Percentiles rank a stretch among this genome's conserved stretches.
phyloP scores from a whole-genome alignment of 2,329 filamentous ascomycete species.

The Stemphylium lycopersici region DNA sequence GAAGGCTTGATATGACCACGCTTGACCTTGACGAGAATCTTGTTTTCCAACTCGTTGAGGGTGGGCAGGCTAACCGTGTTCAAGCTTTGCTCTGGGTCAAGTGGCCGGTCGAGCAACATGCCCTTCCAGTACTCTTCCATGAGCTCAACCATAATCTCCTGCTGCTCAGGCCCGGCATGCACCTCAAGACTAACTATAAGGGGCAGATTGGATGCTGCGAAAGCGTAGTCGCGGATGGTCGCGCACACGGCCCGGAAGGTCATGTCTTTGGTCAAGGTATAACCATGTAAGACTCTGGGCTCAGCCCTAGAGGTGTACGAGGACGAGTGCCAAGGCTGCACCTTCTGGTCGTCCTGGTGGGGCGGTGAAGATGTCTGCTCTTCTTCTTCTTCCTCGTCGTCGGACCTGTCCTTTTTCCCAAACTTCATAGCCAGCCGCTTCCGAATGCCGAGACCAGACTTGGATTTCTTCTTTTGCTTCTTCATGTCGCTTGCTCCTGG shows the following conservation, averaged over 20 bases:
- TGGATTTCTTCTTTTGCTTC: constrained; percentile 38
- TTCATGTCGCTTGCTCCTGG: constrained; percentile 25
- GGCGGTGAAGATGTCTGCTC: constrained; percentile 13
- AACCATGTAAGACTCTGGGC: constrained; percentile 81
- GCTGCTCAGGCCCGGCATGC: constrained; percentile 80
- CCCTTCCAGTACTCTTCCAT: constrained; percentile 88
- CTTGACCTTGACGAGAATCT: constrained; percentile 69
- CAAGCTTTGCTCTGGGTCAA: constrained; percentile 40
- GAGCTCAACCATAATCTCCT: constrained; percentile 90
- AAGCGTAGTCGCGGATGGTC: constrained; percentile 79
- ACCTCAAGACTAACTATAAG: constrained; percentile 93
- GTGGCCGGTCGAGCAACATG: constrained; percentile 69
- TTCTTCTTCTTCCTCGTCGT: constrained; percentile 24
- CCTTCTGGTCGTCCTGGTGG: constrained; percentile 20
- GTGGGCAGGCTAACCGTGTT: constrained; percentile 68
- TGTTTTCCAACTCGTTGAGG: constrained; percentile 70
- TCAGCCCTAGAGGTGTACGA: constrained; percentile 56
- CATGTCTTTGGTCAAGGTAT: constrained; percentile 84
- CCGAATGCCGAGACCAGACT: constrained; percentile 37
- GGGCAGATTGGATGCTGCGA: constrained; percentile 74
- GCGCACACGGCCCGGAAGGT: constrained; percentile 86
- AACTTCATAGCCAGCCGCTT: constrained; percentile 45
- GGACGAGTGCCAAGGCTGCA: constrained; percentile 43
- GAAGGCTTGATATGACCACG: constrained; percentile 48
- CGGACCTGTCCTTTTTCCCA: constrained; percentile 35